phyloP scores from a whole-genome alignment of 192 early-diverging fungal genomes.

The Linnemannia elongata region DNA sequence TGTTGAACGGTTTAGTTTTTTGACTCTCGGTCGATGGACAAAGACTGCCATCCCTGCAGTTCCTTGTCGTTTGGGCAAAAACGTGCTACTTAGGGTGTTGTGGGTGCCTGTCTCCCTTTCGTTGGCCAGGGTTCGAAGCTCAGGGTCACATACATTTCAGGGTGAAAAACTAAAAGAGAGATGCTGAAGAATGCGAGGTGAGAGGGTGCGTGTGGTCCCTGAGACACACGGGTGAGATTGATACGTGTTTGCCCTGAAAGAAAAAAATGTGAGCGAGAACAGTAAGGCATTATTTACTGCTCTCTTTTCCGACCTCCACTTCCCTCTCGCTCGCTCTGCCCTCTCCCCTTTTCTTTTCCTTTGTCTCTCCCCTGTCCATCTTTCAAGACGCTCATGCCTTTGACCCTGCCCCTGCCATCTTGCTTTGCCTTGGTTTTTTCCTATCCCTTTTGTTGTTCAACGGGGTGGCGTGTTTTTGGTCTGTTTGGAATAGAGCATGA shows the following conservation, averaged over 20 bases:
- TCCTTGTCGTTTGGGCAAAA: background rate
- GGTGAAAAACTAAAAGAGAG: background rate
- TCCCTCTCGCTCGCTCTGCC: background rate
- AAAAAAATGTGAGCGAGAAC: background rate
- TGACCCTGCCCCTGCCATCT: conserved; percentile 1
- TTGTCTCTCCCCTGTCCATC: background rate
- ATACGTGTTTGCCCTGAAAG: background rate
- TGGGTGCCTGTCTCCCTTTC: background rate
- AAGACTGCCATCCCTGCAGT: background rate
- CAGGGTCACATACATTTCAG: conserved; percentile 6
- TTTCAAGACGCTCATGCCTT: background rate
- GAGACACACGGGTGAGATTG: background rate
- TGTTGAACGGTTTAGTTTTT: background rate
- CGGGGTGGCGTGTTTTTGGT: background rate
- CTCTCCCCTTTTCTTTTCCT: background rate
- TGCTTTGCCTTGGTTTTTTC: background rate
- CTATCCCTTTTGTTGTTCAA: background rate
- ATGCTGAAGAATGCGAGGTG: background rate
- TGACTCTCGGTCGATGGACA: background rate
- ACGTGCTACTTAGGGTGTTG: background rate
- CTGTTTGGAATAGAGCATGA: conserved; percentile 7
- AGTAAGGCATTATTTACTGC: background rate
- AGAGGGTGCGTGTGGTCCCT: background rate
- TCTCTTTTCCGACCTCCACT: background rate
- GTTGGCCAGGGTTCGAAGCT: background rate